Conservation (phyloP, 2,329 filamentous ascomycete species). For the Berkeleyomyces rouxiae region DNA sequence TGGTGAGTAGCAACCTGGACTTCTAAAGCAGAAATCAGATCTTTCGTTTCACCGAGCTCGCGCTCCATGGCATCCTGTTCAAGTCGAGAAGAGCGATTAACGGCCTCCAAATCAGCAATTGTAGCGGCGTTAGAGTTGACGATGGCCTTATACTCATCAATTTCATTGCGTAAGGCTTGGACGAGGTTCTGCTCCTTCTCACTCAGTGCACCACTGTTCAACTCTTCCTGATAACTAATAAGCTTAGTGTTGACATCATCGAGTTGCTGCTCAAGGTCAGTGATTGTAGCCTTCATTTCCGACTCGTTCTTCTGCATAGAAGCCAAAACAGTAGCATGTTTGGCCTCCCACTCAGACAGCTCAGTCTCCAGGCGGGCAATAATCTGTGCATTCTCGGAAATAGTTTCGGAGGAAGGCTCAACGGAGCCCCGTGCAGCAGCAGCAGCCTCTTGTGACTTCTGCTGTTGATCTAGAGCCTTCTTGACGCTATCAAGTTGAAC, state of each 20-base stretch:
- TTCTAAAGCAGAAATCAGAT: conserved; percentile 36
- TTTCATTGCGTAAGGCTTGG: conserved; percentile 49
- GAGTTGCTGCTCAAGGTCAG: conserved; percentile 50
- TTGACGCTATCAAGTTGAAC: conserved; percentile 44
- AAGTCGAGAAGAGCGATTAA: conserved; percentile 44
- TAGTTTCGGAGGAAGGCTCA: conserved; percentile 5
- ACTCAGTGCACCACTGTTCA: conserved; percentile 26
- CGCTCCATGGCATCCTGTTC: conserved; percentile 33
- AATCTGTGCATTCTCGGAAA: conserved; percentile 9
- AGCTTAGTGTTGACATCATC: conserved; percentile 36
- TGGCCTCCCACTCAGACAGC: conserved; percentile 55
- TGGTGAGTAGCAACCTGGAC: conserved; percentile 44
- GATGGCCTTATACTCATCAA: conserved; percentile 64
- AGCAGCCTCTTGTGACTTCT: conserved; percentile 3
- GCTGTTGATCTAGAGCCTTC: conserved; percentile 11
- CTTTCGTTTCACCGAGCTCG: conserved; percentile 32
- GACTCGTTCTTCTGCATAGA: conserved; percentile 57
- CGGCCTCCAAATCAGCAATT: conserved; percentile 57
- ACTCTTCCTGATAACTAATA: conserved; percentile 26
- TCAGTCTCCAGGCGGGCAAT: conserved; percentile 54
- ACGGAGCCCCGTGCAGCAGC: background rate
- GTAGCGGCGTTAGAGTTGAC: conserved; percentile 52
- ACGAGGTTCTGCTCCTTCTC: conserved; percentile 43
- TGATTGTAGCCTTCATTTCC: conserved; percentile 54
- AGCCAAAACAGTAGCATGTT: conserved; percentile 54